Conservation (phyloP, 805 yeast genomes). For the Ogataea ramenticola region DNA sequence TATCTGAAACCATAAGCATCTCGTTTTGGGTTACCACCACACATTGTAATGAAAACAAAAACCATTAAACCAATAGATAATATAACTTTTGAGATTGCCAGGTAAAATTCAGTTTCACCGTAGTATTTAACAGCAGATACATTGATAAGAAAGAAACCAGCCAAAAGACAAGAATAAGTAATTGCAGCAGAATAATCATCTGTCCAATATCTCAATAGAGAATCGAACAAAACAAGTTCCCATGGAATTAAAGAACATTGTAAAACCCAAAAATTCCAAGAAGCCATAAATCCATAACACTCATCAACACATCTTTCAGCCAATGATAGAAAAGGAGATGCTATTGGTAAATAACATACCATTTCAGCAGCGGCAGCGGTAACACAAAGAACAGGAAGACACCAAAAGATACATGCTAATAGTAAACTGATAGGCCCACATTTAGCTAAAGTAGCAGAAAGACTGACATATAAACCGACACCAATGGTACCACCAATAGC, state of each 20-base stretch:
- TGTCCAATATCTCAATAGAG: conserved; percentile 41
- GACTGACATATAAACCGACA: conserved; percentile 36
- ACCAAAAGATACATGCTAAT: conserved; percentile 34
- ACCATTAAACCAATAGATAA: conserved; percentile 36
- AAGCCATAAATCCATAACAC: conserved; percentile 38
- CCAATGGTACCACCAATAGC: conserved; percentile 48
- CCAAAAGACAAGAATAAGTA: conserved; percentile 34
- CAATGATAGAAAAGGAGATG: conserved; percentile 40
- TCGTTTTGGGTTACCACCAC: conserved; percentile 42
- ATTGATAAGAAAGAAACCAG: conserved; percentile 34
- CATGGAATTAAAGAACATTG: conserved; percentile 42
- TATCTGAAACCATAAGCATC: conserved; percentile 30
- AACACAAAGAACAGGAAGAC: conserved; percentile 33
- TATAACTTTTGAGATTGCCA: conserved; percentile 35
- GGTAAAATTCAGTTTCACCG: conserved; percentile 44
- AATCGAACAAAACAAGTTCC: conserved; percentile 40
- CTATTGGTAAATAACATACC: conserved; percentile 39
- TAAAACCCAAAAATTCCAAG: conserved; percentile 44
- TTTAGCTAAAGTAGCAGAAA: conserved; percentile 30
- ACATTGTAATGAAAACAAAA: conserved; percentile 40
- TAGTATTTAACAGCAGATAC: conserved; percentile 36
- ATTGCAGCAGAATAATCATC: conserved; percentile 39
- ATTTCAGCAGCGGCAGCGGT: conserved; percentile 39
- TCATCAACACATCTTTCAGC: conserved; percentile 40
- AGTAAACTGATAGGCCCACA: conserved; percentile 37